These are phyloP conservation scores for Trapa incisa DNA, from an alignment of 345 rosid genomes.

Conservation along the genomic window DNA sequence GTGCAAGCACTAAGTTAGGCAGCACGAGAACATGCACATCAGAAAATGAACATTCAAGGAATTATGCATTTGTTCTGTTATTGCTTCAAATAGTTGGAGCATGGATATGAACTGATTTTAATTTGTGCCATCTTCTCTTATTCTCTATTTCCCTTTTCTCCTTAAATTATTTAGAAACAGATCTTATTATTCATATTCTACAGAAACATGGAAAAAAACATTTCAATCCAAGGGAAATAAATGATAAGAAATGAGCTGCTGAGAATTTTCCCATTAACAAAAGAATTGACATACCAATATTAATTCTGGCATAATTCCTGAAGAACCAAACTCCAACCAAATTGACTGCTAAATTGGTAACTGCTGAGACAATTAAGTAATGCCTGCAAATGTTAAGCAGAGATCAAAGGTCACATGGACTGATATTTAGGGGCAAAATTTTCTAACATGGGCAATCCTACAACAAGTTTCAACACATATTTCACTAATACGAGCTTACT, in stretches of 20 bases:
- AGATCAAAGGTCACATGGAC: neutral
- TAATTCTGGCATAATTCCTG: constrained; percentile 86
- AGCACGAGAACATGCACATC: neutral
- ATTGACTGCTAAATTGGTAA: constrained; percentile 82
- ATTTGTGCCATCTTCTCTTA: neutral
- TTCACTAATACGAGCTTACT: constrained; percentile 36
- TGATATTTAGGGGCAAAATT: neutral
- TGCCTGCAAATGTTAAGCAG: constrained; percentile 39
- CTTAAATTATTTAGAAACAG: neutral
- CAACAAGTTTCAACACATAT: neutral
- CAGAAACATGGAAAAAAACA: neutral
- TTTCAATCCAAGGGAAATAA: neutral
- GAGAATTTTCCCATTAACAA: neutral
- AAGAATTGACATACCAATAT: constrained; percentile 31
- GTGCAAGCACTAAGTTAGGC: neutral
- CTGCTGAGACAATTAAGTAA: constrained; percentile 94
- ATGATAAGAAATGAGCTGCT: neutral
- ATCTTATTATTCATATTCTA: neutral
- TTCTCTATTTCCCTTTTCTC: neutral
- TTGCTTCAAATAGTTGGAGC: neutral
- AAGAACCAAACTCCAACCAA: constrained; percentile 97
- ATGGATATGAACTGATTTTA: neutral
- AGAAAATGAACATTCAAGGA: neutral
- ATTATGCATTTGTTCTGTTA: neutral
- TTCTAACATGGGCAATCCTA: neutral